Evolutionary conservation across 2,329 filamentous ascomycete genomes (phyloP).

Genomic region (Talaromyces atroroseus): DNA sequence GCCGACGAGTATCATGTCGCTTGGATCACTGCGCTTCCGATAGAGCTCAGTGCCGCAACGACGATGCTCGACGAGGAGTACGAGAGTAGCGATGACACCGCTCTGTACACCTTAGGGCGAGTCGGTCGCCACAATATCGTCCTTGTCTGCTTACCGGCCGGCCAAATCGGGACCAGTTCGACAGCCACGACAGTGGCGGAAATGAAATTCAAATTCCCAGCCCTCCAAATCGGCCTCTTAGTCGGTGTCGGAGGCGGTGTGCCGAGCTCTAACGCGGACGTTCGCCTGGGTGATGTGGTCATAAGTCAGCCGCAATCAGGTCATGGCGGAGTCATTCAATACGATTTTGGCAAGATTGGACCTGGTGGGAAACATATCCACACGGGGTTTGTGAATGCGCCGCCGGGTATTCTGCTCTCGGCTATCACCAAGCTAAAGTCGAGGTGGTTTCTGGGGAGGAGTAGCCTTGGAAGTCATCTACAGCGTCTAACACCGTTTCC

Average conservation of each 20-base stretch:
- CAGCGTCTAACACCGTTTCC: background rate
- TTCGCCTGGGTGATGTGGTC: slow-evolving; percentile 21
- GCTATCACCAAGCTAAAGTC: background rate
- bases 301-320: slow-evolving; percentile 14
- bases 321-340: slow-evolving; percentile 9
- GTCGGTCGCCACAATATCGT: slow-evolving; percentile 22
- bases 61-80: background rate
- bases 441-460: too few species aligned
- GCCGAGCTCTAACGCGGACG: slow-evolving; percentile 14
- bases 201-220: slow-evolving; percentile 23
- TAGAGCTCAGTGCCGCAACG: background rate
- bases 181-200: slow-evolving; percentile 26
- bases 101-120: slow-evolving; percentile 20
- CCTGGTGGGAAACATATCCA: background rate
- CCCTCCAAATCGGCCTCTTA: slow-evolving; percentile 31
- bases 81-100: slow-evolving; percentile 16
- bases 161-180: slow-evolving; percentile 22
- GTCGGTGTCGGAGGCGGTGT: slow-evolving; percentile 35
- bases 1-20: background rate
- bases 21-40: background rate
- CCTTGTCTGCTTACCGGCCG: slow-evolving; percentile 21
- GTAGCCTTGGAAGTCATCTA: too few species aligned
- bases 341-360: slow-evolving; percentile 8
- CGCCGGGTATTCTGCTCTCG: background rate
- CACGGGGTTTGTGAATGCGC: background rate